Conservation (phyloP, 768 basidiomycete genomes). For the Collybia mongolica region DNA sequence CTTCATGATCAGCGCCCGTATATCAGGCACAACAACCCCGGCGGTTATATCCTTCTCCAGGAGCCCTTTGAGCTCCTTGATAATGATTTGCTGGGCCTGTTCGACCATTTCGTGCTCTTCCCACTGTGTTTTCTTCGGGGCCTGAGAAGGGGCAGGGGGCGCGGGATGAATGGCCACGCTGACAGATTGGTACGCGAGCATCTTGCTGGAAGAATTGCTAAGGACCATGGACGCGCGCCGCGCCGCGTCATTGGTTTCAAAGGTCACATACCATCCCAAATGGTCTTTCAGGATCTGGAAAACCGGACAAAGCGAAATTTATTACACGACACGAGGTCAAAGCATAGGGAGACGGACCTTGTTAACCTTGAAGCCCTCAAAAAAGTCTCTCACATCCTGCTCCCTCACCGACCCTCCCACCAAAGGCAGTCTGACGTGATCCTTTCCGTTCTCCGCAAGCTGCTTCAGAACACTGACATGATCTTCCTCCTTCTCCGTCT, state of each 20-base stretch:
- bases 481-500: slow-evolving; percentile 33
- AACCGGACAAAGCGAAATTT: slow-evolving; percentile 9
- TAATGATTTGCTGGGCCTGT: slow-evolving; percentile 52
- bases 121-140: slow-evolving; percentile 47
- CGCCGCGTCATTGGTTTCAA: slow-evolving; percentile 60
- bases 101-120: slow-evolving; percentile 50
- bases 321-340: not conserved
- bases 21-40: slow-evolving; percentile 51
- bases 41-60: slow-evolving; percentile 69
- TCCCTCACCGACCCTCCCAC: slow-evolving; percentile 52
- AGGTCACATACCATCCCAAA: slow-evolving; percentile 80
- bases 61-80: slow-evolving; percentile 51
- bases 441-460: slow-evolving; percentile 61
- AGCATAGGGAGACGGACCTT: slow-evolving; percentile 47
- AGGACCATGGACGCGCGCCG: slow-evolving; percentile 69
- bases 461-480: slow-evolving; percentile 42
- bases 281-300: slow-evolving; percentile 68
- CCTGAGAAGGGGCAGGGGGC: slow-evolving; percentile 30
- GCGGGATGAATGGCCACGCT: slow-evolving; percentile 50
- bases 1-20: slow-evolving; percentile 52
- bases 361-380: slow-evolving; percentile 70
- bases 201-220: slow-evolving; percentile 39
- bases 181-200: slow-evolving; percentile 59
- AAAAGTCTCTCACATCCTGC: slow-evolving; percentile 67
- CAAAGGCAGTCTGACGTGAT: slow-evolving; percentile 60